Base-by-base conservation (phyloP, 306 rosid species). In the Vicia faba region DNA sequence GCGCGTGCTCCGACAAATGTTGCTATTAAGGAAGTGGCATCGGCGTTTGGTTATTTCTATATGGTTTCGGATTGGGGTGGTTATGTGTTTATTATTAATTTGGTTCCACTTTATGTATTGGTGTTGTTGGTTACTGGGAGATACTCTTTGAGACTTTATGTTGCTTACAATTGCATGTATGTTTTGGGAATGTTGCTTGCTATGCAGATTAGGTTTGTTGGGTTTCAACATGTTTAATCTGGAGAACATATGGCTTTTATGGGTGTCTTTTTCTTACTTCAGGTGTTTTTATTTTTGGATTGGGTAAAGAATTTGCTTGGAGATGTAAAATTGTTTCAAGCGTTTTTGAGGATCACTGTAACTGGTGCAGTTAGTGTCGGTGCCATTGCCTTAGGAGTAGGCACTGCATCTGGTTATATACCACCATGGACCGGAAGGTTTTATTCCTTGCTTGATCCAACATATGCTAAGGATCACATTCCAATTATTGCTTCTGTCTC, bases 31-130 rank as follows among this genome's bases (percentile, higher is more conserved):
- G 92, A 79, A 75, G 88, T 90, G 72, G 97, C 76, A 7, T 88
- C 99, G 10, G 99, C 99, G 31, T 95, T 95, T 54, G 99, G 96
- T 7, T 95, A 95, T 64, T 95, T 95, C 20, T 95, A 95, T 48
- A 95, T 95, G 99, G 99, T 95, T 69, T 95, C 99, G 0, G 99
- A 97, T 2, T 95, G 99, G 99, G 99, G 99, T 63, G 99, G 99
- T 62, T 95, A 95, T 35, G 96, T 95, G 11, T 95, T 95, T 31
- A 89, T 89, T 0, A 93, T 89, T 51, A 93, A 93, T 70, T 69
- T 89, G 82, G 80, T 93, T 36, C 97, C 97, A 3, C 89, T 93
- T 33, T 93, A 93, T 62, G 97, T 95, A 66, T 41, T 95, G 79
- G 97, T 86, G 71, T 82, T 95, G 69, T 80, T 95, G 79, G 73